Percentiles rank a stretch among this genome's conserved stretches.
Conservation (phyloP, 2,329 filamentous ascomycete genomes). For the Talaromyces sp. region DNA sequence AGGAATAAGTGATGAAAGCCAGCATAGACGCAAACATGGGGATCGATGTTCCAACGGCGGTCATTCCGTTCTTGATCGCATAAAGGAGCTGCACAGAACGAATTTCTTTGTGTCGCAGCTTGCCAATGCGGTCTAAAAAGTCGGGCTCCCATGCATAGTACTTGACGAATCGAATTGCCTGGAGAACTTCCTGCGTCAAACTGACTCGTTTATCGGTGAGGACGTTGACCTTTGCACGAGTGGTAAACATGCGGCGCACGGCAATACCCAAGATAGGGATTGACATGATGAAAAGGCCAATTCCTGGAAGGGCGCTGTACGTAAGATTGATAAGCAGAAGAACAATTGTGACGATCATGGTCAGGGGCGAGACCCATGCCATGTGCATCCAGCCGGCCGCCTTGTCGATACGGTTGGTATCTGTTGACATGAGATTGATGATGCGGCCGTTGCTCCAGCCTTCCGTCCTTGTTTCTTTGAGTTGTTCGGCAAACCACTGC, state of each 20-base stretch:
- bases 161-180: conserved; percentile 87
- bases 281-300: conserved; percentile 71
- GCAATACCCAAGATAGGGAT: conserved; percentile 70
- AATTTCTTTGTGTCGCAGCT: conserved; percentile 71
- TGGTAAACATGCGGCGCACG: conserved; percentile 69
- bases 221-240: conserved; percentile 76
- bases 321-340: conserved; percentile 77
- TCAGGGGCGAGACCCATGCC: conserved; percentile 75
- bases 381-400: conserved; percentile 82
- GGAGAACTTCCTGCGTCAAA: conserved; percentile 82
- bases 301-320: conserved; percentile 81
- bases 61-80: conserved; percentile 74
- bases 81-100: conserved; percentile 72
- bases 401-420: conserved; percentile 85
- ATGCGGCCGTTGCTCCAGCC: conserved; percentile 89
- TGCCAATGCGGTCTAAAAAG: conserved; percentile 68
- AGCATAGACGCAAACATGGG: conserved; percentile 92
- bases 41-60: conserved; percentile 72
- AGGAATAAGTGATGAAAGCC: conserved; percentile 71
- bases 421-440: conserved; percentile 85
- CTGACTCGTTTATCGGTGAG: conserved; percentile 86
- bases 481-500: conserved; percentile 32
- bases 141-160: conserved; percentile 90
- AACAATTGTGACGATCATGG: conserved; percentile 68
- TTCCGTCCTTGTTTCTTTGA: conserved; percentile 32